Percentiles rank a stretch among this genome's conserved stretches.
Evolutionary conservation across 345 rosid species (phyloP).

Genomic region (Boechera divaricarpa): DNA sequence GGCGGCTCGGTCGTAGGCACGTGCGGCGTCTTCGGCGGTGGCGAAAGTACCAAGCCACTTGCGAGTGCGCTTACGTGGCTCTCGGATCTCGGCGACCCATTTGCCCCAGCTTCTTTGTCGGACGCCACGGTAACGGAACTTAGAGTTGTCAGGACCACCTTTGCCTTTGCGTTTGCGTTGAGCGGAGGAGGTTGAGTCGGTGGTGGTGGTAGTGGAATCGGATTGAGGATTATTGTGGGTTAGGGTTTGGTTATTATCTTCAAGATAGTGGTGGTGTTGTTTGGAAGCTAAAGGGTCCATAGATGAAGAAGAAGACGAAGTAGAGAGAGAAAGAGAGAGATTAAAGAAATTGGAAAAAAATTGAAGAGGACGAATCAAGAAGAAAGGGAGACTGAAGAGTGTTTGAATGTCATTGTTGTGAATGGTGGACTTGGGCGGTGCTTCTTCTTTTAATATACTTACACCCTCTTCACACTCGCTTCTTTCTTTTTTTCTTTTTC

Average conservation of each 20-base stretch:
- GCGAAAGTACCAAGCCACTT: constrained; percentile 91
- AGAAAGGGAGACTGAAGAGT: constrained; percentile 41
- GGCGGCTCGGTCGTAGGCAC: constrained; percentile 90
- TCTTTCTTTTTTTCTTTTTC: not conserved
- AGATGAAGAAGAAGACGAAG: constrained; percentile 29
- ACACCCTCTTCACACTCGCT: constrained; percentile 30
- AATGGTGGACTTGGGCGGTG: constrained; percentile 55
- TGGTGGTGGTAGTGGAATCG: constrained; percentile 33
- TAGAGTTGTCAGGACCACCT: constrained; percentile 73
- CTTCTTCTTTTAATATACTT: constrained; percentile 33
- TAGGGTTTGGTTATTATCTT: constrained; percentile 40
- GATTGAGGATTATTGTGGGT: constrained; percentile 21
- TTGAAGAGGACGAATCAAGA: constrained; percentile 49
- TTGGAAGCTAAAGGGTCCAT: constrained; percentile 48
- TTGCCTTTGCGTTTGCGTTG: constrained; percentile 60
- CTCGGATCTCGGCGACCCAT: constrained; percentile 85
- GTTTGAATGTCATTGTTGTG: constrained; percentile 48
- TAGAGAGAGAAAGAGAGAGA: constrained; percentile 42
- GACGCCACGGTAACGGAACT: constrained; percentile 71
- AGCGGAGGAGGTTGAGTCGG: constrained; percentile 32
- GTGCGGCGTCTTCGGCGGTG: constrained; percentile 89
- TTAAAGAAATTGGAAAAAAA: constrained; percentile 33
- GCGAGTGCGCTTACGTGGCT: constrained; percentile 76
- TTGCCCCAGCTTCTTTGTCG: constrained; percentile 80
- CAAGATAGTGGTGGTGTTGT: constrained; percentile 44